Evolutionary conservation across 805 yeast genomes (phyloP).

Genomic region (Starmerella roubikii): DNA sequence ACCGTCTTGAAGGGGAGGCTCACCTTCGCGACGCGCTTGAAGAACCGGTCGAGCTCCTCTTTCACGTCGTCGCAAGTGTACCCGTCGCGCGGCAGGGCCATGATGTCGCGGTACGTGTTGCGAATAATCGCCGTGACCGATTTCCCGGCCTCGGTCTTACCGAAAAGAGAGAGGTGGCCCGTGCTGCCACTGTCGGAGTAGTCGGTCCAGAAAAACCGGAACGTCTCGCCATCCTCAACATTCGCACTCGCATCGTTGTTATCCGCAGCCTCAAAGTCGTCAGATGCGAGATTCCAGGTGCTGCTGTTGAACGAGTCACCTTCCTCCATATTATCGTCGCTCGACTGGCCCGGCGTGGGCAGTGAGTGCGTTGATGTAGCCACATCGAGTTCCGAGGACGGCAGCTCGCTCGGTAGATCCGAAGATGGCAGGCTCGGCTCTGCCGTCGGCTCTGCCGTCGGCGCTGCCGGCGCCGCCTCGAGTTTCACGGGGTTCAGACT

Average conservation of each 20-base stretch:
- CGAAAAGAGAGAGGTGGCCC: slow-evolving; percentile 56
- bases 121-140: slow-evolving; percentile 61
- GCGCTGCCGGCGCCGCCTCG: neutral
- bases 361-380: neutral
- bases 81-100: slow-evolving; percentile 53
- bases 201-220: slow-evolving; percentile 83
- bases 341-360: slow-evolving; percentile 24
- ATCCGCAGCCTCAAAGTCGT: slow-evolving; percentile 7
- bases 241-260: neutral
- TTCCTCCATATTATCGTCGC: slow-evolving; percentile 60
- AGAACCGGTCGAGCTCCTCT: slow-evolving; percentile 57
- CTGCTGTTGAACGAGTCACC: slow-evolving; percentile 24
- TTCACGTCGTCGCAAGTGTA: slow-evolving; percentile 43
- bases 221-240: slow-evolving; percentile 1
- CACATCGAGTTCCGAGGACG: neutral
- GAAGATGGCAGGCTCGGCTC: neutral
- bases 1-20: slow-evolving; percentile 58
- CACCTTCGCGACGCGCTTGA: slow-evolving; percentile 48
- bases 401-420: neutral
- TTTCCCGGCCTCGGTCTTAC: slow-evolving; percentile 50
- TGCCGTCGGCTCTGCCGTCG: neutral
- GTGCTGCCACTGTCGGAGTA: slow-evolving; percentile 53
- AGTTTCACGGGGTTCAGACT: slow-evolving; percentile 6
- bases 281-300: slow-evolving; percentile 6
- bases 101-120: slow-evolving; percentile 58